Percentiles rank a stretch among this genome's conserved stretches.
Evolutionary conservation across 139 green algal genomes (phyloP).

Genomic region (Chlamydomonas sp.): DNA sequence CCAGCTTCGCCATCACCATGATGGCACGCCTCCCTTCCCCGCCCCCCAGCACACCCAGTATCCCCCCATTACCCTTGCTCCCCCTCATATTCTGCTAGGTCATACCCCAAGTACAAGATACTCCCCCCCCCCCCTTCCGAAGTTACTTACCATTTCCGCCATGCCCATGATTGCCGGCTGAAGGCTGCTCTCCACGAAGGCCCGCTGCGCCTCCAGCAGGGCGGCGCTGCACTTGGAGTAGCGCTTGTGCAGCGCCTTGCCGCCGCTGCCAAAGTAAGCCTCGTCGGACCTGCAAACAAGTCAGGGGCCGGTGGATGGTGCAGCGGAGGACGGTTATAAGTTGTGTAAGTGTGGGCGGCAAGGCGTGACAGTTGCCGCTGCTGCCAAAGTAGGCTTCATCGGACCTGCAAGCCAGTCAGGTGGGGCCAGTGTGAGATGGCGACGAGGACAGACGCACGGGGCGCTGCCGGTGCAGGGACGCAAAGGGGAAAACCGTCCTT

Average conservation of each 20-base stretch:
- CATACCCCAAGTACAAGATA: background rate
- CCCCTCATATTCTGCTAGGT: background rate
- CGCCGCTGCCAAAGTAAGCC: background rate
- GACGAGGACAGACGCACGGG: background rate
- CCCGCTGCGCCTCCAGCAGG: background rate
- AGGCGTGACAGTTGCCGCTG: too few relatives aligned
- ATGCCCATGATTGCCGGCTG: background rate
- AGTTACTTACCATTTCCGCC: background rate
- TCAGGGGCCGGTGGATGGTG: background rate
- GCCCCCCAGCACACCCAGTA: too few relatives aligned
- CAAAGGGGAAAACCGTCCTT: too few relatives aligned
- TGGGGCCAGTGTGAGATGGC: background rate
- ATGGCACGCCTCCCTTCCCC: too few relatives aligned
- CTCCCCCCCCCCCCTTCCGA: background rate
- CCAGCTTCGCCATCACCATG: too few relatives aligned
- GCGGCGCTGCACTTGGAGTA: background rate
- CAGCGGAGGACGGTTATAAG: background rate
- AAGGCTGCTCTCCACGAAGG: background rate
- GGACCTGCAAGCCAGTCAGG: background rate
- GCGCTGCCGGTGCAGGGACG: too few relatives aligned
- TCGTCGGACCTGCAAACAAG: background rate
- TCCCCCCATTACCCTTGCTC: too few relatives aligned
- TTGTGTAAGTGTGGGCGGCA: background rate
- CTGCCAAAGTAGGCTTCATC: conserved; percentile 9
- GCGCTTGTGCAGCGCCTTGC: background rate